Percentiles rank a stretch among this genome's conserved stretches.
phyloP scores from a whole-genome alignment of 1,139 yeast genomes.

The Meyerozyma smithsonii region DNA sequence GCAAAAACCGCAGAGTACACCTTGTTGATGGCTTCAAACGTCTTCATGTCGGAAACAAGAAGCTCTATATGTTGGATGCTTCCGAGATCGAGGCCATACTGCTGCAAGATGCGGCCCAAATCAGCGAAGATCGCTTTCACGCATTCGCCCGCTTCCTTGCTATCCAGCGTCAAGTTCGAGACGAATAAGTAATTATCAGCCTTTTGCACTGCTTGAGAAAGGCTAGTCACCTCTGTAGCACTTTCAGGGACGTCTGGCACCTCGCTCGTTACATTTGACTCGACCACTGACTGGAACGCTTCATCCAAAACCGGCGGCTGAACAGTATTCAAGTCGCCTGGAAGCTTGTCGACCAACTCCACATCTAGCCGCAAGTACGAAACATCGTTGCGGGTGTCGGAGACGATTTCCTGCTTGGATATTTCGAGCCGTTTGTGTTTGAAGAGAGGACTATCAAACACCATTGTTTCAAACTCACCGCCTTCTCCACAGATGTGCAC shows the following conservation, averaged over 20 bases:
- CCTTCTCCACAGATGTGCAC: conserved; percentile 98
- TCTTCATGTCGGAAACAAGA: conserved; percentile 57
- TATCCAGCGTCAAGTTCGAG: conserved; percentile 40
- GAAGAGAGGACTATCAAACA: conserved; percentile 85
- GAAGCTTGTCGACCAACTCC: conserved; percentile 31
- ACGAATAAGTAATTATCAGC: conserved; percentile 27
- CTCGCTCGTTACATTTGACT: too few species aligned
- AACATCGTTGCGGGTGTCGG: conserved; percentile 57
- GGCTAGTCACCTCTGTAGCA: too few species aligned
- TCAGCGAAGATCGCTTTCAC: conserved; percentile 30
- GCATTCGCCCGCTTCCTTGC: neutral
- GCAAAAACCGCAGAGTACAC: conserved; percentile 54
- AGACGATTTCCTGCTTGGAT: conserved; percentile 34
- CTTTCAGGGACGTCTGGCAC: too few species aligned
- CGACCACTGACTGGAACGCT: conserved; percentile 32
- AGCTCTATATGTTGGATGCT: conserved; percentile 56
- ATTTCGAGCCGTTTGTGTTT: conserved; percentile 45
- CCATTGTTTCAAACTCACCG: conserved; percentile 93
- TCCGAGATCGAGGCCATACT: conserved; percentile 26
- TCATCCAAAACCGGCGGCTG: conserved; percentile 47
- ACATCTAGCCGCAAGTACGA: conserved; percentile 54
- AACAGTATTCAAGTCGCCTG: conserved; percentile 21
- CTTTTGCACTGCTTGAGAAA: neutral
- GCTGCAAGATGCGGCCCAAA: conserved; percentile 27
- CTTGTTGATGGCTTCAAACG: conserved; percentile 56